Evolutionary conservation across 129 eudicot genomes (phyloP).

Genomic region (Flaveria ramosissima): DNA sequence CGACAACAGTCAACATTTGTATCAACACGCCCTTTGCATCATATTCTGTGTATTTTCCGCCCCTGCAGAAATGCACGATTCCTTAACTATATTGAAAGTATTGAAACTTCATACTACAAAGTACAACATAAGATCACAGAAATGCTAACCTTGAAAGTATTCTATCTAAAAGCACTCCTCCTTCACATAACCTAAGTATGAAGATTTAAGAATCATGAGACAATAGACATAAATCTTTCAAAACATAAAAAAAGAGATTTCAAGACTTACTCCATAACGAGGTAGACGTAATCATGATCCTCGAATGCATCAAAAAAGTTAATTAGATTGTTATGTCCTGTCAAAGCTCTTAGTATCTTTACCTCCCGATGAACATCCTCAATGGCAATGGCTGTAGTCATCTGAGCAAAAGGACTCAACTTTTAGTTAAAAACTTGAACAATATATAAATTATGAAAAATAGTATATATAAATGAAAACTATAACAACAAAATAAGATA

Average conservation of each 20-base stretch:
- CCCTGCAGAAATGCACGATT: slow-evolving; percentile 13
- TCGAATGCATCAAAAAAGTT: slow-evolving; percentile 38
- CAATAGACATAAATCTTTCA: background rate
- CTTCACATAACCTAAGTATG: slow-evolving; percentile 38
- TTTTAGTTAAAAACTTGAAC: background rate
- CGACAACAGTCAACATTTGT: slow-evolving; percentile 39
- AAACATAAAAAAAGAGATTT: background rate
- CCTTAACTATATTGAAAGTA: background rate
- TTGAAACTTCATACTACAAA: background rate
- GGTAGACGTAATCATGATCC: slow-evolving; percentile 40
- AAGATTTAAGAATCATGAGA: background rate
- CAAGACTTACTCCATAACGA: slow-evolving; percentile 40
- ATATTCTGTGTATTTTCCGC: slow-evolving; percentile 37
- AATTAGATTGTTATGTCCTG: slow-evolving; percentile 35
- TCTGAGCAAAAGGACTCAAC: slow-evolving; percentile 20
- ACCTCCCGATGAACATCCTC: slow-evolving; percentile 46
- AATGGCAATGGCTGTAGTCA: slow-evolving; percentile 44
- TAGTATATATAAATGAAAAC: too few relatives aligned
- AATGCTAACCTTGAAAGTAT: slow-evolving; percentile 32
- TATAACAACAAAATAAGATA: too few relatives aligned
- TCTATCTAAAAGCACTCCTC: slow-evolving; percentile 47
- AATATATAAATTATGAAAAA: too few relatives aligned
- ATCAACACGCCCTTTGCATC: slow-evolving; percentile 38
- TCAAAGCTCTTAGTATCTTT: slow-evolving; percentile 35
- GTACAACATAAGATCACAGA: too few relatives aligned